Evolutionary conservation across 2,329 filamentous ascomycete genomes (phyloP).

Genomic region (Talaromyces sp.): DNA sequence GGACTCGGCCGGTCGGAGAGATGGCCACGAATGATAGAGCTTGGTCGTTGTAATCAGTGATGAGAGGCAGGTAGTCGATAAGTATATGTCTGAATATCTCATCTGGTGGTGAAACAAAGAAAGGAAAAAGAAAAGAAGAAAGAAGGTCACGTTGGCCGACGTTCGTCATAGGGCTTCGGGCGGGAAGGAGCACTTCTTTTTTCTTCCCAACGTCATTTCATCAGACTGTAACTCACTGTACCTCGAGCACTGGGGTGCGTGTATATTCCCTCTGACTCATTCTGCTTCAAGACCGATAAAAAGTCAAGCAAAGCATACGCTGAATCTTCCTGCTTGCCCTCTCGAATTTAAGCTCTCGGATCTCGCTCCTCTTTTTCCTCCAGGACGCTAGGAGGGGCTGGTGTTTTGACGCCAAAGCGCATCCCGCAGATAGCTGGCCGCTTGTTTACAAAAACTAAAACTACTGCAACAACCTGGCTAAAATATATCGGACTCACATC

Average conservation of each 20-base stretch:
- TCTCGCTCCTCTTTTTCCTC: neutral
- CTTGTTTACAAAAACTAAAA: neutral
- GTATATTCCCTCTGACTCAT: neutral
- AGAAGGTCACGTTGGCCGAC: neutral
- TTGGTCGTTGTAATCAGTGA: neutral
- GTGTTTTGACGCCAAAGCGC: neutral
- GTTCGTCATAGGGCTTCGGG: conserved; percentile 5
- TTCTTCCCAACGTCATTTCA: neutral
- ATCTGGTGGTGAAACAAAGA: neutral
- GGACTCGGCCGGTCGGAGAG: neutral
- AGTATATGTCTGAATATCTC: neutral
- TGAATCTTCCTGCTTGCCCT: neutral
- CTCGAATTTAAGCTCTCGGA: neutral
- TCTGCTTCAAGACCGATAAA: neutral
- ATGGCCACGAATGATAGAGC: neutral
- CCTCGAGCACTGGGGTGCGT: neutral
- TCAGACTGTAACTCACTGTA: neutral
- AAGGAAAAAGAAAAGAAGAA: neutral
- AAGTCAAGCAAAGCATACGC: neutral
- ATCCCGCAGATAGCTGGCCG: neutral
- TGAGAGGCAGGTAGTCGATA: neutral
- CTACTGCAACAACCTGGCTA: neutral
- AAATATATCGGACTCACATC: neutral
- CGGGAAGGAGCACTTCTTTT: conserved; percentile 1
- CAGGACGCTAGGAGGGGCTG: conserved; percentile 5